Percentiles rank a stretch among this genome's conserved stretches.
phyloP scores from a whole-genome alignment of 331 rosid genomes.

The Malus hybrid region DNA sequence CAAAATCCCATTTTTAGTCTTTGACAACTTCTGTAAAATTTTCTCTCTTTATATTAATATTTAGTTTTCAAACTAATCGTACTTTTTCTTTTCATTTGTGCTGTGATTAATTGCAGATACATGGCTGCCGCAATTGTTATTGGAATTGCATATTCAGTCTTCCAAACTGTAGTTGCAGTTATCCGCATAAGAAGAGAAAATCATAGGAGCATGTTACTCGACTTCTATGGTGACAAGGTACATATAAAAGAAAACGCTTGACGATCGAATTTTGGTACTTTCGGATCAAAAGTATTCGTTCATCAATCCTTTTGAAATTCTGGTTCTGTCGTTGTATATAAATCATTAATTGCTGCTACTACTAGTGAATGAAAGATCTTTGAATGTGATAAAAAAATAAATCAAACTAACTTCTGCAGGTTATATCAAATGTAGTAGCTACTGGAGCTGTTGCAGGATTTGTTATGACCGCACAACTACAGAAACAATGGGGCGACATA shows the following conservation, averaged over 20 bases:
- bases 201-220: neutral
- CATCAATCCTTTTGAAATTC: too few species aligned
- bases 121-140: neutral
- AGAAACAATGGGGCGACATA: fast-evolving
- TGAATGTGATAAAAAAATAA: neutral
- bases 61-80: too few species aligned
- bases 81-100: too few species aligned
- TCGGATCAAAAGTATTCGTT: too few species aligned
- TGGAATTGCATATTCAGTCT: conserved; percentile 9
- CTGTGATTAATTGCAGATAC: conserved; percentile 7
- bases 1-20: too few species aligned
- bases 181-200: neutral
- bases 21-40: too few species aligned
- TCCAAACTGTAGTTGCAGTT: neutral
- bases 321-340: too few species aligned
- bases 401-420: neutral
- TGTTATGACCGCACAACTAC: neutral
- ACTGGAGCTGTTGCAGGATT: conserved; percentile 19
- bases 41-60: too few species aligned
- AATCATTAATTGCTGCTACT: too few species aligned
- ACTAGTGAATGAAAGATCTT: neutral
- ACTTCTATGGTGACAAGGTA: conserved; percentile 24
- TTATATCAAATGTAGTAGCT: neutral
- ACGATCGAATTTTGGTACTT: too few species aligned
- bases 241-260: too few species aligned